A percentile compares a stretch with the other conserved stretches of the same genome.
Conservation (phyloP, 257 asterid species). For the Ilex asprella region DNA sequence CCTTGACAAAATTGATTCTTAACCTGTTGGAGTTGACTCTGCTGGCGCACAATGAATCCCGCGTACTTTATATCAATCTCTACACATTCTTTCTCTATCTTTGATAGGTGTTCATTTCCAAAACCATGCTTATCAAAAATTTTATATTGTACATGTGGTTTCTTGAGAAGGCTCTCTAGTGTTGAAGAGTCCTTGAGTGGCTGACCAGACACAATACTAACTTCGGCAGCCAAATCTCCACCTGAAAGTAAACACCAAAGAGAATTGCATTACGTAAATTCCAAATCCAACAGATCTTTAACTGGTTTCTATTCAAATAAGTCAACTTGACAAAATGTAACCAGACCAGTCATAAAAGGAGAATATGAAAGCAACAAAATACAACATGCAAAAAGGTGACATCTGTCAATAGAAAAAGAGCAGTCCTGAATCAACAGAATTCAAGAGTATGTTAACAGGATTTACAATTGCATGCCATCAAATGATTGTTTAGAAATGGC, state of each 20-base stretch:
- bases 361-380: no score
- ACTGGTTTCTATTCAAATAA: neutral
- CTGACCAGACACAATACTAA: constrained; percentile 60
- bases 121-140: constrained; percentile 84
- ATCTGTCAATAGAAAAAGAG: neutral
- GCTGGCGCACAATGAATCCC: constrained; percentile 91
- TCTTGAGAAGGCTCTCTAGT: constrained; percentile 87
- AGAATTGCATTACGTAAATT: neutral
- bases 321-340: no score
- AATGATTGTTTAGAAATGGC: no score
- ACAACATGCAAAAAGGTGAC: neutral
- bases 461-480: no score
- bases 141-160: constrained; percentile 78
- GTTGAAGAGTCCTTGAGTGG: constrained; percentile 82
- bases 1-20: neutral
- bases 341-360: no score
- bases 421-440: no score
- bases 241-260: constrained; percentile 31
- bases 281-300: neutral
- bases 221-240: constrained; percentile 80
- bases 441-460: no score
- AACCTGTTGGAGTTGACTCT: constrained; percentile 90
- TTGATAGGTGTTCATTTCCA: constrained; percentile 67
- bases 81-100: constrained; percentile 76
- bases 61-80: constrained; percentile 94